Percentiles rank a stretch among this genome's conserved stretches.
Evolutionary conservation across 2,329 filamentous ascomycete species (phyloP).

Genomic region (Fusarium sarcochroum): DNA sequence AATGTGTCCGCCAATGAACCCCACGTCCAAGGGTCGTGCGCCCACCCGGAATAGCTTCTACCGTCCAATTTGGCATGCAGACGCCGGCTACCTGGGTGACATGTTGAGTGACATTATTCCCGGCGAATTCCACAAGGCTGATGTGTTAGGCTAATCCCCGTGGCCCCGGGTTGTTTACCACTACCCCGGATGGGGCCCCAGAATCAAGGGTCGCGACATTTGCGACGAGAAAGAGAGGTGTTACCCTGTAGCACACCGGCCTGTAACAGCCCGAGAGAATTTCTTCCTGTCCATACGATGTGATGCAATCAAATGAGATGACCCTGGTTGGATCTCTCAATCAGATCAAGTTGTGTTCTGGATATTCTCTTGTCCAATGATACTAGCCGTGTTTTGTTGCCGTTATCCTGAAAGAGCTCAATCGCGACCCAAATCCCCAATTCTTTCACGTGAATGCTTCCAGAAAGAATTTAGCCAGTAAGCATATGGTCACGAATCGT

Average conservation of each 20-base stretch:
- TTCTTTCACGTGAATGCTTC: not conserved
- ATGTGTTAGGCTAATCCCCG: not conserved
- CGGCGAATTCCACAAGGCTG: not conserved
- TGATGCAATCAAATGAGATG: not conserved
- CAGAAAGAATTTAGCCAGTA: not conserved
- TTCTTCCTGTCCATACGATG: too few species aligned
- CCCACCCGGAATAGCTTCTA: too few species aligned
- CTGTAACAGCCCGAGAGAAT: not conserved
- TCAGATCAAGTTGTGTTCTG: not conserved
- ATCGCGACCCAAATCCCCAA: not conserved
- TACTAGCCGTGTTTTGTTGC: not conserved
- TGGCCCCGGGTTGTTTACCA: not conserved
- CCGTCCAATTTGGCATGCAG: too few species aligned
- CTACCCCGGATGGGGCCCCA: constrained; percentile 2
- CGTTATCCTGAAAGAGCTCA: not conserved
- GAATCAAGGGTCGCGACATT: not conserved
- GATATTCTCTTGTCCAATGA: not conserved
- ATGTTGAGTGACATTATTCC: constrained; percentile 8
- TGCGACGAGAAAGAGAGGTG: not conserved
- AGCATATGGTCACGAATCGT: constrained; percentile 15
- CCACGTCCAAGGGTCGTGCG: too few species aligned
- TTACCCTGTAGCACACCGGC: not conserved
- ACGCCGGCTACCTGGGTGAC: too few species aligned
- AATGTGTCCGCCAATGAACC: too few species aligned
- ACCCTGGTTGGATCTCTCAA: not conserved